Evolutionary conservation across 257 asterid species (phyloP).

Genomic region (Solanum corneliomulleri): DNA sequence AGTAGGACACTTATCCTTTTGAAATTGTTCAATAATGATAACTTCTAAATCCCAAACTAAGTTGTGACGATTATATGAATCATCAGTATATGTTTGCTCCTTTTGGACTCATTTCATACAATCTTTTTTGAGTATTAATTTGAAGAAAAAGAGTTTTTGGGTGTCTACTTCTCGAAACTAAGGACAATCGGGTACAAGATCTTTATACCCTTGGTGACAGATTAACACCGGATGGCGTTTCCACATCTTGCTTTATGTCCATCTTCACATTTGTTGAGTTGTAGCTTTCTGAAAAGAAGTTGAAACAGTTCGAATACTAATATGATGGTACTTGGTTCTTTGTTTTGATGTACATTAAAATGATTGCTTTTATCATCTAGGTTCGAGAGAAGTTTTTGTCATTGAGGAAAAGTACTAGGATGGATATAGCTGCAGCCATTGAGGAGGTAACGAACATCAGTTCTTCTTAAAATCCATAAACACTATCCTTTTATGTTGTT

Average conservation of each 20-base stretch:
- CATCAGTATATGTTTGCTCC: background rate
- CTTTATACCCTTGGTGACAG: background rate
- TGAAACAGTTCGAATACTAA: background rate
- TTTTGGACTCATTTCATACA: background rate
- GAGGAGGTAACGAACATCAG: conserved; percentile 64
- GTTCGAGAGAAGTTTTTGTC: conserved; percentile 87
- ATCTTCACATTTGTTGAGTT: background rate
- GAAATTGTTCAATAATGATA: background rate
- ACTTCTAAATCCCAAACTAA: background rate
- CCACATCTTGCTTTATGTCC: background rate
- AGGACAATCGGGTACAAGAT: background rate
- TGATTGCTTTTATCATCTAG: conserved; percentile 29
- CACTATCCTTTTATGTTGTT: conserved; percentile 7
- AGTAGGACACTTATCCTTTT: background rate
- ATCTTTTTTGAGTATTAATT: background rate
- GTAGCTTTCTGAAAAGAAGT: background rate
- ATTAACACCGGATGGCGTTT: background rate
- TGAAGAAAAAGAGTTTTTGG: background rate
- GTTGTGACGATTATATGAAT: background rate
- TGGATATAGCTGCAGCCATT: conserved; percentile 64
- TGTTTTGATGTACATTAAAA: background rate
- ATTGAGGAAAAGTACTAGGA: conserved; percentile 74
- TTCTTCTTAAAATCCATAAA: conserved; percentile 3
- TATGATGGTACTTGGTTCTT: background rate
- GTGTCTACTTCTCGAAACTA: background rate